Percentiles rank a stretch among this genome's conserved stretches.
phyloP scores from a whole-genome alignment of 2,329 filamentous ascomycete genomes.

The Cladosporium sp. region DNA sequence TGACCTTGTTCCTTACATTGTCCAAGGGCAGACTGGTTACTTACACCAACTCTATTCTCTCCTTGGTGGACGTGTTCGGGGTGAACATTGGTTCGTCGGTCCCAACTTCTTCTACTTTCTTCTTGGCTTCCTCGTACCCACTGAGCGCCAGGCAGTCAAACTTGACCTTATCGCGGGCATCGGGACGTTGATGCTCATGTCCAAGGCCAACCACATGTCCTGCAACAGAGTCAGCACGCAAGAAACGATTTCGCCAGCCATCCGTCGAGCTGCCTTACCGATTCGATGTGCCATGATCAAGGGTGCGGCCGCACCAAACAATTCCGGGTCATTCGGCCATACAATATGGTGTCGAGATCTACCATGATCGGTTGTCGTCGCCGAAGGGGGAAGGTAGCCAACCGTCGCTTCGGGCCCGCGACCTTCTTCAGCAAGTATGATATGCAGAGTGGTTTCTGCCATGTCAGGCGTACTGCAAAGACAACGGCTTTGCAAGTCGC shows the following conservation, averaged over 20 bases:
- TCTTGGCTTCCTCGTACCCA: neutral
- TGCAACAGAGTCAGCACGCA: neutral
- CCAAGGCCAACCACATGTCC: neutral
- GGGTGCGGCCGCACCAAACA: too few species aligned
- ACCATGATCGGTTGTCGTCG: neutral
- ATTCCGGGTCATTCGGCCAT: too few species aligned
- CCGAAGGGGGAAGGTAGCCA: neutral
- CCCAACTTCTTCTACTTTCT: neutral
- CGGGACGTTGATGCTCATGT: slow-evolving; percentile 8
- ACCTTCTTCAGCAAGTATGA: neutral
- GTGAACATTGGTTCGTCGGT: neutral
- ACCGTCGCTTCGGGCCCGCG: neutral
- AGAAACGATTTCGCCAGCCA: neutral
- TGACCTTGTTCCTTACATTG: too few species aligned
- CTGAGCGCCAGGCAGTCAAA: neutral
- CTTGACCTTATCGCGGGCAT: neutral
- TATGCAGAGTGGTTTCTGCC: neutral
- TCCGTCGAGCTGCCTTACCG: neutral
- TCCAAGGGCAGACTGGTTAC: neutral
- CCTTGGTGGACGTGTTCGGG: neutral
- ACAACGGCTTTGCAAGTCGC: neutral
- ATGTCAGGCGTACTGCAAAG: neutral
- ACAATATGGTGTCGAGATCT: too few species aligned
- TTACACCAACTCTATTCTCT: neutral
- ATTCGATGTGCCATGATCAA: neutral